Conservation (phyloP, 176 grass and related monocot genomes). For the Triticum turgidum region DNA sequence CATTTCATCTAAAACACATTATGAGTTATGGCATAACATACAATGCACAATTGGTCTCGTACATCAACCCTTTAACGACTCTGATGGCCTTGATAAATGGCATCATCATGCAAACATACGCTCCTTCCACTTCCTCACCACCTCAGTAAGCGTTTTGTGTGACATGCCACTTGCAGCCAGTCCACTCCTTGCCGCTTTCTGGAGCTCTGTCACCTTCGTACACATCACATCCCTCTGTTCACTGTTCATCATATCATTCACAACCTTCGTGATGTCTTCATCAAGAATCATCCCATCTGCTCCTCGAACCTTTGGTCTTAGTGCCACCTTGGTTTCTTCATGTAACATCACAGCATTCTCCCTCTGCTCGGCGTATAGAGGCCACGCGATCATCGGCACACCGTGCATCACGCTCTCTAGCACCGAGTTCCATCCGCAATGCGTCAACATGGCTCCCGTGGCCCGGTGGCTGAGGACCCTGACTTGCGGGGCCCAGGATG, state of each 20-base stretch:
- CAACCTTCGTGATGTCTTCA: background rate
- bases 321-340: background rate
- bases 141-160: background rate
- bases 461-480: constrained; percentile 33
- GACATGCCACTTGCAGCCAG: background rate
- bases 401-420: constrained; percentile 18
- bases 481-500: constrained; percentile 35
- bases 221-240: background rate
- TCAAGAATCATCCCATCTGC: background rate
- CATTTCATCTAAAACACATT: background rate
- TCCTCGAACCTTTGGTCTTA: background rate
- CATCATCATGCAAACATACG: no score
- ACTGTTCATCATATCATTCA: background rate
- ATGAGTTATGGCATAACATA: background rate
- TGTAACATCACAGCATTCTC: constrained; percentile 45
- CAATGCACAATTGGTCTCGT: background rate
- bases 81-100: background rate
- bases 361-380: constrained; percentile 46
- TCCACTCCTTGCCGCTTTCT: background rate
- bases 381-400: constrained; percentile 50
- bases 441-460: constrained; percentile 33
- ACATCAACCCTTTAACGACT: background rate
- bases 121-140: background rate
- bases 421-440: constrained; percentile 63
- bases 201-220: background rate